phyloP scores from a whole-genome alignment of 2,329 filamentous ascomycete species.

The Dichotomopilus funicola region DNA sequence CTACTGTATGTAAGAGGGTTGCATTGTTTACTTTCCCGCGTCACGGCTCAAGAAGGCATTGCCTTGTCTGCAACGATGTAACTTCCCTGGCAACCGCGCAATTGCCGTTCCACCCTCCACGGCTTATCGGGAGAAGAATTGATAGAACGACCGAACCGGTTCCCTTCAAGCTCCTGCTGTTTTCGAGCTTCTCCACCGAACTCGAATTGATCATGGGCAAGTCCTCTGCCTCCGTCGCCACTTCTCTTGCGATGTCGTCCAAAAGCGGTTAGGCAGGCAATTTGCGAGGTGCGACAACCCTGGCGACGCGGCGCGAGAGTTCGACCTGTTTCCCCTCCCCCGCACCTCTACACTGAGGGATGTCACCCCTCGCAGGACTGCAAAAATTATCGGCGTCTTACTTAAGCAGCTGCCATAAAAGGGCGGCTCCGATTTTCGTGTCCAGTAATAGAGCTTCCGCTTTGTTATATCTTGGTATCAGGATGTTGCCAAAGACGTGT shows the following conservation, averaged over 20 bases:
- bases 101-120: too few relatives aligned
- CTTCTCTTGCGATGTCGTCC: not conserved
- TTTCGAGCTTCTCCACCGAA: not conserved
- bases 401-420: too few relatives aligned
- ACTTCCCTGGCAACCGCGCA: slow-evolving; percentile 7
- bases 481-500: not conserved
- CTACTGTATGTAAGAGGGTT: not conserved
- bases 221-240: not conserved
- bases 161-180: not conserved
- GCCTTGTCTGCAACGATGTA: slow-evolving; percentile 3
- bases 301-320: too few relatives aligned
- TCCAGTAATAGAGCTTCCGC: too few relatives aligned
- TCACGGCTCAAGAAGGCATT: slow-evolving; percentile 10
- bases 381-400: too few relatives aligned
- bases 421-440: too few relatives aligned
- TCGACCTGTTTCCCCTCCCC: slow-evolving; percentile 6
- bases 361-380: too few relatives aligned
- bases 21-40: slow-evolving; percentile 19
- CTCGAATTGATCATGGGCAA: not conserved
- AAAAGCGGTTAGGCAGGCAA: slow-evolving; percentile 4
- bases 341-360: not conserved
- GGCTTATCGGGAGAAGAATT: too few relatives aligned
- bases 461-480: too few relatives aligned
- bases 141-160: not conserved
- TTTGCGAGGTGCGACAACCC: not conserved